Conservation (phyloP, 441 rosid species). For the Hura crepitans region DNA sequence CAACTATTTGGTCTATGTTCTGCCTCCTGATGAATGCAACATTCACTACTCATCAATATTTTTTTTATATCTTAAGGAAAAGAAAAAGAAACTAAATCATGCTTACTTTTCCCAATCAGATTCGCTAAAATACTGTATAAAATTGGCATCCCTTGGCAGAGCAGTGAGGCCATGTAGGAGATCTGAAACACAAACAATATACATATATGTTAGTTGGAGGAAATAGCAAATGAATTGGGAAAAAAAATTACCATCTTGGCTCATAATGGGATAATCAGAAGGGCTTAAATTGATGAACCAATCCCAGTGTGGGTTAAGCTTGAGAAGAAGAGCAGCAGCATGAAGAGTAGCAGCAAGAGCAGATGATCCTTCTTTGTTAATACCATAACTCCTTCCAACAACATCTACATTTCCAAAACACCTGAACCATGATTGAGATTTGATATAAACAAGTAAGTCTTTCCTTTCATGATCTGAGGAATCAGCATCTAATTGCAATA, state of each 20-base stretch:
- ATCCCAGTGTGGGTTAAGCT: conserved; percentile 42
- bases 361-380: conserved; percentile 44
- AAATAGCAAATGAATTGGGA: background rate
- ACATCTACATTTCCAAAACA: conserved; percentile 46
- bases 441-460: conserved; percentile 24
- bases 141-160: conserved; percentile 48
- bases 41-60: too few relatives aligned
- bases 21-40: too few relatives aligned
- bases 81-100: too few relatives aligned
- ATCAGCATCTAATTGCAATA: conserved; percentile 44
- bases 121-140: conserved; percentile 29
- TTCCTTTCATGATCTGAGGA: conserved; percentile 33
- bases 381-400: conserved; percentile 39
- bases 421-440: conserved; percentile 30
- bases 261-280: conserved; percentile 44
- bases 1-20: conserved; percentile 33
- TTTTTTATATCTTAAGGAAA: too few relatives aligned
- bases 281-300: conserved; percentile 49
- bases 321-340: conserved; percentile 53
- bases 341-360: conserved; percentile 46
- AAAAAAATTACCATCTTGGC: conserved; percentile 42
- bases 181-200: conserved; percentile 26
- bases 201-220: too few relatives aligned
- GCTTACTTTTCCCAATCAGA: conserved; percentile 39
- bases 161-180: conserved; percentile 40